Evolutionary conservation across 2,329 filamentous ascomycete genomes (phyloP), one percentile per base, ranked within the genome.

Genomic region (Penicillium hesseltinei): DNA sequence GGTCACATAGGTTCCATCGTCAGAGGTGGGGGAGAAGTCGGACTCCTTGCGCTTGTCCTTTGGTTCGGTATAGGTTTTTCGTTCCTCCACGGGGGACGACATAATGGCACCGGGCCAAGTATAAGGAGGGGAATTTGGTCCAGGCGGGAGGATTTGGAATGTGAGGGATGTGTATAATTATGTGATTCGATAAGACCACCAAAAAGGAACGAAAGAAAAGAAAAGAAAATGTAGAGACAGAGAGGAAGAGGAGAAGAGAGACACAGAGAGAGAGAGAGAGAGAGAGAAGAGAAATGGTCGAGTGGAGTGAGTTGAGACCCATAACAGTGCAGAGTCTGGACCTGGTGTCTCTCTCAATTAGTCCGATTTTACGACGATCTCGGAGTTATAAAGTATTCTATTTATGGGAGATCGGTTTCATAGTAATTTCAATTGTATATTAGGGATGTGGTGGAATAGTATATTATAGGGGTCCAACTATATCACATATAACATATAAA

Each of bases 71-170:
- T 64, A 11, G 68, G 61, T 19, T 62, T 31, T 68, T 66, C 53
- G 61, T 56, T 75, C 72, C 42, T 72, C 64, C 7, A 64, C 57
- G 5, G 75, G 72, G 45, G 69, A 70, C 27, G 73, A 69, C 75
- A 77, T 77, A 46, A 57, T 65, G 66, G 68, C 66, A 61, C 68
- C 64, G 61, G 67, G 68, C 65, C 64, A 57, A 58, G n/a, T 46
- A 62, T 46, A 56, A 59, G 54, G 60, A 45, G 56, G 50, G 45
- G 43, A 25, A 27, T 39, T 23, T 48, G 50, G 39, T 40, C 46
- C 58, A 58, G 31, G 44, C 45, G 33, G 10, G 15, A 29, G 15
- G 7, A 19, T 46, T 21, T 17, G 4, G n/a, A 46, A 35, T 21
- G 25, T 31, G 25, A 10, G 13, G 25, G 10, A 8, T 23, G 2